Evolutionary conservation across 1,284 basidiomycete genomes (phyloP), one percentile per base, ranked within the genome.

Genomic region (Moesziomyces globuligerus): DNA sequence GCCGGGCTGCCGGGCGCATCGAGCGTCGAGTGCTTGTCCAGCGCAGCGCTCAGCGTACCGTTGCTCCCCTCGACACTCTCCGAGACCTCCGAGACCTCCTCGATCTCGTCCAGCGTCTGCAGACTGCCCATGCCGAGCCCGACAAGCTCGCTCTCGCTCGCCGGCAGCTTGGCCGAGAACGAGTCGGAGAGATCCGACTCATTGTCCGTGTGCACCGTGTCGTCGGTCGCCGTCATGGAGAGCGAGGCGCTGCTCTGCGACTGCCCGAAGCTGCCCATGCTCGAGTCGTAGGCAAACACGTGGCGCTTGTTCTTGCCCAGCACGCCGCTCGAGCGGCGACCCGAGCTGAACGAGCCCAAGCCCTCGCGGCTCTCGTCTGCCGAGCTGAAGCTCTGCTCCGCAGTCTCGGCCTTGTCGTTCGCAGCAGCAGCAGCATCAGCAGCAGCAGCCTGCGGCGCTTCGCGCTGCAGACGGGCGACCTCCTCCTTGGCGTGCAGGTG

Each of bases 271-370:
- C 65, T 70, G 34, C 73, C 75, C 72, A 77, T 76, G 48, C 68
- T 72, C 23, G 66, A 71, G 52, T 79, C 76, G 56, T 79, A 79
- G 36, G 76, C 76, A 45, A 79, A 79, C 17, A 79, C 68, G 39
- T 79, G 76, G 17, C 71, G 69, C 49, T 73, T 76, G 55, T 73
- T 75, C 66, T 72, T 73, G 52, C 67, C 73, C 24, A 52, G 38
- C 28, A 67, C 43, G 32, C 55, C 47, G 29, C 66, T 64, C 18
- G 61, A 64, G 21, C 58, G 50, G 18, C 56, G 59, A 8, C 18
- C 44, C 23, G 48, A 49, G 54, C 48, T 61, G 24, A 48, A 54
- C 4, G 58, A 52, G 13, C 24, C 53, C 9, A 55, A 62, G 15
- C 38, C 51, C 15, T 64, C 60, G 10, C 53, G 52, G 46, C 53